Conservation (phyloP, 257 asterid species). For the Pogostemon cablin region DNA sequence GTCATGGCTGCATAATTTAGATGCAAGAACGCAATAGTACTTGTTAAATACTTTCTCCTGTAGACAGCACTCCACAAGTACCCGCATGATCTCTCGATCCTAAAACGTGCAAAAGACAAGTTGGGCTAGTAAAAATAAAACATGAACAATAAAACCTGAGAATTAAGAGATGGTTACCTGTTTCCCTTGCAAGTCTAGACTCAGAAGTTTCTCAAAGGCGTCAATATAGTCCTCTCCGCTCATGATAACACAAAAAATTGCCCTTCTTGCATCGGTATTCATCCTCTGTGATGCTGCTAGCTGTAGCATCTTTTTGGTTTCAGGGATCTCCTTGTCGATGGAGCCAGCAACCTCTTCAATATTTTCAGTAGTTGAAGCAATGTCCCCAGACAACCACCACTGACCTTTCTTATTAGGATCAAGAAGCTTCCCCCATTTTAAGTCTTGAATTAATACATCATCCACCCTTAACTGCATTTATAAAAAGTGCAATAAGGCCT, state of each 20-base stretch:
- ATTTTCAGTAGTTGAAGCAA: conserved; percentile 47
- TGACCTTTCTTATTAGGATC: conserved; percentile 91
- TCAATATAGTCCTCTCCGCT: conserved; percentile 86
- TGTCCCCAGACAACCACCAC: conserved; percentile 92
- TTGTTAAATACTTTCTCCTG: conserved; percentile 92
- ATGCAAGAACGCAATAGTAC: conserved; percentile 83
- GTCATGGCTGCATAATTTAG: conserved; percentile 84
- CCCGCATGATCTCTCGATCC: conserved; percentile 97
- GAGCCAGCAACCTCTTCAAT: conserved; percentile 69
- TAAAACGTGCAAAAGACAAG: conserved; percentile 37
- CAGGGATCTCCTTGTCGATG: conserved; percentile 75
- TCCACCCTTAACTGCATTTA: conserved; percentile 71
- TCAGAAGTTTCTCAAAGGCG: conserved; percentile 89
- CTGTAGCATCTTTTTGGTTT: conserved; percentile 80
- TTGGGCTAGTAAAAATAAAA: conserved; percentile 1
- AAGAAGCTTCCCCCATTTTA: conserved; percentile 86
- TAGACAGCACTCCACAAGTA: conserved; percentile 90
- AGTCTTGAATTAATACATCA: conserved; percentile 69
- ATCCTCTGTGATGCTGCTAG: conserved; percentile 91
- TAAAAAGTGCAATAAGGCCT: conserved; percentile 8
- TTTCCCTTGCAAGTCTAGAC: conserved; percentile 85
- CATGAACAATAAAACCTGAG: conserved; percentile 2
- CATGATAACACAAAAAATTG: conserved; percentile 90
- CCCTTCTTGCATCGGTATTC: conserved; percentile 93
- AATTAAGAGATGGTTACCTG: conserved; percentile 55